Base-by-base conservation (phyloP, 108 stramenopile species). In the Conticribra weissflogii region DNA sequence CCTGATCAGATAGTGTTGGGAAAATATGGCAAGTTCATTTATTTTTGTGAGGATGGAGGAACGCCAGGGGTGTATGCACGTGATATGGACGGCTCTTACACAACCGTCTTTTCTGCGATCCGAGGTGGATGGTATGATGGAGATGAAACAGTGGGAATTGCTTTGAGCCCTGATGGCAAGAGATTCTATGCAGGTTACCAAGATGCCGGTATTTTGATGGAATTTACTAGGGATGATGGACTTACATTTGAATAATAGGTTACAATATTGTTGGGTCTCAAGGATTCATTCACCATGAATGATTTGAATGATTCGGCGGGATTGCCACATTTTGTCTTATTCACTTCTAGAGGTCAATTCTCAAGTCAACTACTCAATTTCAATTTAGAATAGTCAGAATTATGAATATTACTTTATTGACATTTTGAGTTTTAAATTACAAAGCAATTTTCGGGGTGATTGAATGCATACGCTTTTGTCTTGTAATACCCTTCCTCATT, bases 31-130 rank as follows among this genome's bases (percentile, higher is more conserved):
- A 48, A 59, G 18, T 48, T 78, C 33, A 33, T 86, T 5, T 86
- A 81, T 59, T 81, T 86, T 45, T 74, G 68, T 16, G 81, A 85
- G 53, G 85, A 85, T 31, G 81, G 78, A n/a, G 85, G 81, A 15
- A 49, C 14, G 34, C 61, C 76, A 3, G 78, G 74, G 0, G 52
- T 84, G 2, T 63, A 76, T 66, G 78, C 33, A 8, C 45, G 78
- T 9, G 61, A 79, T 56, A 22, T 16, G 8, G 32, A 51, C 15
- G 83, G 75, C 9, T 44, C 65, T 8, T 76, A 59, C 54, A 63
- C 36, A 44, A 78, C 77, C n/a, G 73, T 83, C 53, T 50, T 72
- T 30, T 23, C 41, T 29, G 69, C n/a, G 18, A 41, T 58, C 23
- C 18, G 18, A 3, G 50, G 63, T 30, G 63, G 50, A 3, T 27